These are phyloP conservation scores for Xylaria digitata DNA, from an alignment of 2,329 filamentous ascomycete species.

Conservation along the genomic window DNA sequence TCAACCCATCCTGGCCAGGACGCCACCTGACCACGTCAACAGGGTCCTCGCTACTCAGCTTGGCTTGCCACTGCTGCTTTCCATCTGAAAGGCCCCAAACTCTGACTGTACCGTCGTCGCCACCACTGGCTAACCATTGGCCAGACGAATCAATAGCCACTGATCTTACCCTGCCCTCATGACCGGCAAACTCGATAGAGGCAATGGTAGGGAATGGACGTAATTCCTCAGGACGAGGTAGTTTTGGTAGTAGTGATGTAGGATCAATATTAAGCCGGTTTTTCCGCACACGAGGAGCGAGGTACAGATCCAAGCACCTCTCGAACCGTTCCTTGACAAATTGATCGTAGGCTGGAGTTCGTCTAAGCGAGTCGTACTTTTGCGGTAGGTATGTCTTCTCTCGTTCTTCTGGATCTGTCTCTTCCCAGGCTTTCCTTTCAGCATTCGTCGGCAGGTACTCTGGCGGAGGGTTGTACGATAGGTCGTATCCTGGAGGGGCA, in stretches of 20 bases:
- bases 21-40: slow-evolving; percentile 92
- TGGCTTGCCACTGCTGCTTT: slow-evolving; percentile 86
- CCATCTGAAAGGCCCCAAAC: slow-evolving; percentile 91
- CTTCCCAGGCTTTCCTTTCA: slow-evolving; percentile 87
- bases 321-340: slow-evolving; percentile 98
- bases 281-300: slow-evolving; percentile 90
- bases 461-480: slow-evolving; percentile 94
- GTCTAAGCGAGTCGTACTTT: slow-evolving; percentile 84
- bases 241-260: slow-evolving; percentile 88
- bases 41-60: slow-evolving; percentile 79
- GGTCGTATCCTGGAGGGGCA: slow-evolving; percentile 90
- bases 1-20: slow-evolving; percentile 80
- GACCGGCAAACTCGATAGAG: slow-evolving; percentile 86
- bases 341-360: slow-evolving; percentile 88
- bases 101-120: slow-evolving; percentile 91
- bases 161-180: slow-evolving; percentile 87
- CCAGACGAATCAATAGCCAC: slow-evolving; percentile 88
- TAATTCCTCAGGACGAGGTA: slow-evolving; percentile 92
- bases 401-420: slow-evolving; percentile 87
- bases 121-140: slow-evolving; percentile 87
- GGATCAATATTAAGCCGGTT: slow-evolving; percentile 98
- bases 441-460: slow-evolving; percentile 91
- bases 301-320: slow-evolving; percentile 91
- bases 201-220: slow-evolving; percentile 94
- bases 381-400: slow-evolving; percentile 89